A percentile compares a stretch with the other conserved stretches of the same genome.
Conservation (phyloP, 768 basidiomycete species). For the Albatrellus ellisii region DNA sequence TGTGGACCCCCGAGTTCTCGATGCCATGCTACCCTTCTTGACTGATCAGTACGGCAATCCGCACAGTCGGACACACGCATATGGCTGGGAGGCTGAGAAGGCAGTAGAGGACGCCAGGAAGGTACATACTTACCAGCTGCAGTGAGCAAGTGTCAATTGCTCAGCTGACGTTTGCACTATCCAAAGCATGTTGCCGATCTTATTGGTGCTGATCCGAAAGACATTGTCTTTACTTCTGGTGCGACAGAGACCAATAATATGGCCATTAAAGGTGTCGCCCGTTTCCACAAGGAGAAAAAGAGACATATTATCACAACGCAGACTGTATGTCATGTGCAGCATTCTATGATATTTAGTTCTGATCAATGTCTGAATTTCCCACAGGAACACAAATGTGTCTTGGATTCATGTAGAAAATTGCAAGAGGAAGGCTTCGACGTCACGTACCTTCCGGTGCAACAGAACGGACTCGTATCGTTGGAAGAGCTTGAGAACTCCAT, state of each 20-base stretch:
- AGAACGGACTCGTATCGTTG: conserved; percentile 73
- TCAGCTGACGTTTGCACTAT: neutral
- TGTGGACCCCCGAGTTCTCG: conserved; percentile 91
- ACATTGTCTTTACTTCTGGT: conserved; percentile 94
- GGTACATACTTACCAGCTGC: conserved; percentile 37
- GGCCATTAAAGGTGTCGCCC: conserved; percentile 92
- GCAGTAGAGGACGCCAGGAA: conserved; percentile 88
- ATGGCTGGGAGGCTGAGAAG: conserved; percentile 97
- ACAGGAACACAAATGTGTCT: conserved; percentile 97
- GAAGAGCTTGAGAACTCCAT: conserved; percentile 76
- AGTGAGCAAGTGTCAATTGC: neutral
- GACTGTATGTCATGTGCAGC: conserved; percentile 42
- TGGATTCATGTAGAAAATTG: conserved; percentile 93
- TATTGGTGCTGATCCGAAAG: conserved; percentile 90
- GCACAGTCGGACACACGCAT: conserved; percentile 95
- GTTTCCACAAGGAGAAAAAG: conserved; percentile 90
- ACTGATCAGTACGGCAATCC: conserved; percentile 97
- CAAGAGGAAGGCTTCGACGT: conserved; percentile 96
- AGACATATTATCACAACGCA: conserved; percentile 90
- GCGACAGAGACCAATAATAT: conserved; percentile 98
- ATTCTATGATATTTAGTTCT: conserved; percentile 2
- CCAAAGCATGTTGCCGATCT: conserved; percentile 79
- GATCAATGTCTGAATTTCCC: no score
- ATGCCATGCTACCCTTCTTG: conserved; percentile 91
- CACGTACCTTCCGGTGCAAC: conserved; percentile 91